Evolutionary conservation across 257 asterid genomes (phyloP), one percentile per base, ranked within the genome.

Genomic region (Ligustrum vulgare): DNA sequence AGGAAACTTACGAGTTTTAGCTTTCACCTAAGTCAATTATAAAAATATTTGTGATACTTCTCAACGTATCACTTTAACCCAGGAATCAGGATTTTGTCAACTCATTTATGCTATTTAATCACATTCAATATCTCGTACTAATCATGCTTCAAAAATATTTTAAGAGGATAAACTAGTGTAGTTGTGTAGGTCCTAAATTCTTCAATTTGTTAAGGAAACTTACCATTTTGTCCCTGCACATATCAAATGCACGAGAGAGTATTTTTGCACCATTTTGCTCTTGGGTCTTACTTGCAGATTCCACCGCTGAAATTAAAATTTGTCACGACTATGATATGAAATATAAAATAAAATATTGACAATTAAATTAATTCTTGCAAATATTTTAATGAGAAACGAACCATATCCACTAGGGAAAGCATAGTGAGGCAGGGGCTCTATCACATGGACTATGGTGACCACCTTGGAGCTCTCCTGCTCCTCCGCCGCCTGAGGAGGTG

Each of bases 351-450:
- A 36, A 36, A 36, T 36, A 7, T 8, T 6, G 41, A 6, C 8
- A 36, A 36, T 36, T 36, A 8, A 36, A 36, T 36, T 8, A 36
- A 41, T 41, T 41, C 6, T 51, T 51, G 6, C 2, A 18, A 20
- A 49, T 2, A 9, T 51, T 51, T 49, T 49, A 49, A 6, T 3
- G 60, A 73, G 33, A 16, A 70, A 71, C 79, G 1, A 33, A 87
- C 92, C 88, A 43, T 78, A 28, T 43, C 86, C 90, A 63, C 88
- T 86, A 45, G 91, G 89, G 54, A 83, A 87, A 68, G 86, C 86
- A 60, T 86, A 85, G 43, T 77, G 92, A 4, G 93, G 93, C 79
- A 80, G 28, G 0, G 89, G 87, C 82, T 86, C 89, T 80, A 87
- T 74, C 31, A 86, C 91, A 36, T 84, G 81, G 35, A 83, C 89